These are phyloP conservation scores for Aspergillus bombycis DNA, from an alignment of 2,329 filamentous ascomycete species.

Conservation along the genomic window DNA sequence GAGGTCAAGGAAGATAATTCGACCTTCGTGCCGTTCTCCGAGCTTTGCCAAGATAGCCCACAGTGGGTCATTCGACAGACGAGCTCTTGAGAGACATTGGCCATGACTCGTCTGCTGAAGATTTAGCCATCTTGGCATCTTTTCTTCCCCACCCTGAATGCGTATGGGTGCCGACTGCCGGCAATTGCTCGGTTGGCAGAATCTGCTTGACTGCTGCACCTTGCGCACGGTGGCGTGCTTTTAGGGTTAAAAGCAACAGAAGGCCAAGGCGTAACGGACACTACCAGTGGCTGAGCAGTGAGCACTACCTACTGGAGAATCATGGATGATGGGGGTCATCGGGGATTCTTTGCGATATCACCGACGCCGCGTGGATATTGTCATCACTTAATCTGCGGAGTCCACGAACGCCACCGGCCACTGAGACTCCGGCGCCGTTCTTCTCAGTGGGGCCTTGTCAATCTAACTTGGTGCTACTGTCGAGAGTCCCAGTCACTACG, in stretches of 20 bases:
- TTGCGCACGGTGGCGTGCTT: not conserved
- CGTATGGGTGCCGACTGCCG: slow-evolving; percentile 1
- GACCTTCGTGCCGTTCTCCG: not conserved
- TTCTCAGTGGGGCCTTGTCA: not conserved
- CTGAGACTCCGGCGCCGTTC: not conserved
- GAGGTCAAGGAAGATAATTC: not conserved
- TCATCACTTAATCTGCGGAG: not conserved
- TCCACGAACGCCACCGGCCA: not conserved
- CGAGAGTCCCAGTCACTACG: too few relatives aligned
- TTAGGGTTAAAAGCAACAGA: not conserved
- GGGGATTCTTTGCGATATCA: not conserved
- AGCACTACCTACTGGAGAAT: not conserved
- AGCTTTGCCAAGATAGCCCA: not conserved
- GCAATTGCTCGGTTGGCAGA: not conserved
- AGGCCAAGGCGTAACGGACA: not conserved
- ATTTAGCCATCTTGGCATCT: not conserved
- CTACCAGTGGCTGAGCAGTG: not conserved
- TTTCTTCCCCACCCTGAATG: not conserved
- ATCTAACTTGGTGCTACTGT: not conserved
- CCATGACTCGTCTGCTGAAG: not conserved
- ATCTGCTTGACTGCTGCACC: not conserved
- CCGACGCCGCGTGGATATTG: not conserved
- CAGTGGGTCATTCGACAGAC: not conserved
- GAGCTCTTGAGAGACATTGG: not conserved
- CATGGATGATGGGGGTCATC: not conserved